Base-by-base conservation (phyloP, 2,329 filamentous ascomycete species). In the Ceratocystis lukuohia region DNA sequence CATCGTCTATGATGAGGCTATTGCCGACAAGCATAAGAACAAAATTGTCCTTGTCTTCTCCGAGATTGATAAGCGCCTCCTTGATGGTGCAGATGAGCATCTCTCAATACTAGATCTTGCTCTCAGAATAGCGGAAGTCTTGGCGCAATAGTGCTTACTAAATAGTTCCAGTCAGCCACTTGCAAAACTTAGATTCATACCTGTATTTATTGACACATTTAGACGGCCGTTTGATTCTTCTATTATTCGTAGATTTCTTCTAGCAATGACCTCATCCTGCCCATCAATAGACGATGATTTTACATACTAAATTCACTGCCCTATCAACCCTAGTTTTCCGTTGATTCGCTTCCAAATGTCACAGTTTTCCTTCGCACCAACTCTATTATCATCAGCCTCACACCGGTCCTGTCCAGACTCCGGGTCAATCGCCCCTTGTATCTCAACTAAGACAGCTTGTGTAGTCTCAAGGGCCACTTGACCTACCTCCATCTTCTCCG, bases 41-140 rank as follows among this genome's bases (percentile, higher is more conserved):
- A 87, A 87, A 74, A 93, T 99, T 68, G 87, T 93, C 61, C 80
- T 89, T 69, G 80, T 93, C 2, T 99, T 99, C 73, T 96, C 92
- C 0, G 92, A 97, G 75, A 82, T 93, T 33, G 94, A 99, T 74
- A 97, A 97, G 80, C 83, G 94, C 70, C 77, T 99, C 61, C 88
- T 96, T 5, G 95, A 99, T 75, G 94, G 94, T 7, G 88, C 92
- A 1, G 94, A 99, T 73, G 94, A 99, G 77, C 93, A 99, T 74
- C 79, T 99, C 28, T 91, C 89, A 0, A 88, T 97, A 68, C 78
- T 99, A 41, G 93, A 99, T 75, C 74, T 97, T 70, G 82, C 88
- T 5, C 80, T 97, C 73, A 86, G 89, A 72, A 88, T 96, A 77
- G 89, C 89, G 0, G 84, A 83, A 37, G 85, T 94, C 67, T 73